These are phyloP conservation scores for Pelargonium australe DNA, from an alignment of 441 rosid genomes.

Conservation along the genomic window DNA sequence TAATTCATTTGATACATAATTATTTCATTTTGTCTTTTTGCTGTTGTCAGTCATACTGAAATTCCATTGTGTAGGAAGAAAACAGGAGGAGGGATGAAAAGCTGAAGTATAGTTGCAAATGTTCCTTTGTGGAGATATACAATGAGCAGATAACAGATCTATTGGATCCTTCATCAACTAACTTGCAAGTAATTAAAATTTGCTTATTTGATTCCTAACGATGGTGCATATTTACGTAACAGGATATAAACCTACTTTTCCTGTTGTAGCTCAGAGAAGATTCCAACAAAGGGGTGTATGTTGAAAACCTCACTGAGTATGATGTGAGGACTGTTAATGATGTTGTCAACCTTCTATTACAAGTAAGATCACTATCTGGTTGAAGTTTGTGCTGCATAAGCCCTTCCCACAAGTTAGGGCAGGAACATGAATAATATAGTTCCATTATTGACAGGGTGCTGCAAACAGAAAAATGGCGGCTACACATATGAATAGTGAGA, in stretches of 20 bases:
- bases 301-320: conserved; percentile 90
- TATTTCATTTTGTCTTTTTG: conserved; percentile 11
- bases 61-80: conserved; percentile 59
- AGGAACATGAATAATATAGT: conserved; percentile 12
- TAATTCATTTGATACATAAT: conserved; percentile 7
- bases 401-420: background rate
- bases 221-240: background rate
- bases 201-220: conserved; percentile 9
- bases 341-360: conserved; percentile 67
- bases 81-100: conserved; percentile 91
- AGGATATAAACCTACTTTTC: conserved; percentile 11
- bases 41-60: conserved; percentile 4
- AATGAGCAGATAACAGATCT: conserved; percentile 93
- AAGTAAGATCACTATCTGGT: conserved; percentile 38
- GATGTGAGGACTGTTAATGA: conserved; percentile 79
- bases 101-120: conserved; percentile 82
- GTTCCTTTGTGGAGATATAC: conserved; percentile 94
- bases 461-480: conserved; percentile 90
- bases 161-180: conserved; percentile 86
- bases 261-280: conserved; percentile 78
- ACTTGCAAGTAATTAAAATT: conserved; percentile 49
- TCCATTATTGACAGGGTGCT: conserved; percentile 56
- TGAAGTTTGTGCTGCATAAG: background rate
- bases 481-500: conserved; percentile 95
- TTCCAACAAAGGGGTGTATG: conserved; percentile 77